A percentile compares a stretch with the other conserved stretches of the same genome.
phyloP scores from a whole-genome alignment of 257 asterid species.

The Nicotiana undulata region DNA sequence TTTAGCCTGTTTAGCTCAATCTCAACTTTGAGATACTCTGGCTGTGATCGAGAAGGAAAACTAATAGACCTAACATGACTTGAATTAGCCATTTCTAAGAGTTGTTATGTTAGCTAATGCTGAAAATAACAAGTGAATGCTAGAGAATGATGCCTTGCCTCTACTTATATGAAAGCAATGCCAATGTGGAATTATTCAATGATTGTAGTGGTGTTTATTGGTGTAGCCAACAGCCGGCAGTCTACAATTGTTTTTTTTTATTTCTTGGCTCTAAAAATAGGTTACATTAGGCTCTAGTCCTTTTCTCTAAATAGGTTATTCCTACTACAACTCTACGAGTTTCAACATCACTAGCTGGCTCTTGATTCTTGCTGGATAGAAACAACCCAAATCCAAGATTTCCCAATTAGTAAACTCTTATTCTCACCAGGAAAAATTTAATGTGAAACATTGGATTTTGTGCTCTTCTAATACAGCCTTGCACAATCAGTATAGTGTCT shows the following conservation, averaged over 20 bases:
- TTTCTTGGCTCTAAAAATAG: neutral
- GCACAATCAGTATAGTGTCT: neutral
- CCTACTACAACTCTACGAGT: neutral
- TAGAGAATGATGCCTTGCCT: neutral
- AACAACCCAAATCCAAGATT: neutral
- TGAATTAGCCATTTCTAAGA: slow-evolving; percentile 35
- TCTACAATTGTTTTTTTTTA: neutral
- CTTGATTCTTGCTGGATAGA: neutral
- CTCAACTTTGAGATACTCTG: slow-evolving; percentile 21
- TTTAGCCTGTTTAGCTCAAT: slow-evolving; percentile 16
- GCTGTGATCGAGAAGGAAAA: slow-evolving; percentile 43
- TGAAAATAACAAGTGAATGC: neutral
- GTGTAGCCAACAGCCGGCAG: neutral
- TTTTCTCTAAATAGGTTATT: neutral
- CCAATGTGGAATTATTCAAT: neutral
- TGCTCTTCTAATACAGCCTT: neutral
- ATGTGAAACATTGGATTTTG: neutral
- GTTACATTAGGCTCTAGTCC: neutral
- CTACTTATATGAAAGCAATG: neutral
- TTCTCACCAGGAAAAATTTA: neutral
- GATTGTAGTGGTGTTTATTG: neutral
- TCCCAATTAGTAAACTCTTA: neutral
- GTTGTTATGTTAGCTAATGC: neutral
- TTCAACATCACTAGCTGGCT: slow-evolving; percentile 3
- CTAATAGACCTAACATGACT: slow-evolving; percentile 44